Conservation (phyloP, 2,329 filamentous ascomycete species). For the Aspergillus sp. region DNA sequence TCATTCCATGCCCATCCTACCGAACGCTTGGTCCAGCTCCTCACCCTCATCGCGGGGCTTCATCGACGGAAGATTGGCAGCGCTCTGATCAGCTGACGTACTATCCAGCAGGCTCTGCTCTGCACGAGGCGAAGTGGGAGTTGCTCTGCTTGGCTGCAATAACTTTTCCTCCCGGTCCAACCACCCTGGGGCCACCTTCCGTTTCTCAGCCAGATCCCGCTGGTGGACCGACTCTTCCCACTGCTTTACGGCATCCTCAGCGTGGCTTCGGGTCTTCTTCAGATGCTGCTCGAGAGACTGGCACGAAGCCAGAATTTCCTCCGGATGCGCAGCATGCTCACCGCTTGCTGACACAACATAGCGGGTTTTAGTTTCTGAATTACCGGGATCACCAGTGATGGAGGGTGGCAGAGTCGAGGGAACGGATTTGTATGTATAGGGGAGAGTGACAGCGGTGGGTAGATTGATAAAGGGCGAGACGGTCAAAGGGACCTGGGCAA, state of each 20-base stretch:
- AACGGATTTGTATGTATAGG: conserved; percentile 89
- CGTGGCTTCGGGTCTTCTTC: conserved; percentile 58
- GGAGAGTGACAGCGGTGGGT: conserved; percentile 79
- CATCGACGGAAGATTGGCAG: conserved; percentile 31
- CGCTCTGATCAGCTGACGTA: conserved; percentile 24
- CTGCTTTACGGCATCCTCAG: conserved; percentile 54
- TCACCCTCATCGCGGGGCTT: conserved; percentile 41
- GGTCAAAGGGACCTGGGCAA: conserved; percentile 85
- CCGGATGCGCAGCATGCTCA: conserved; percentile 75
- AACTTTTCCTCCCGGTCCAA: conserved; percentile 54
- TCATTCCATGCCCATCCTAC: conserved; percentile 40
- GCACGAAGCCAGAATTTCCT: conserved; percentile 77
- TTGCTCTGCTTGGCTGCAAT: conserved; percentile 42
- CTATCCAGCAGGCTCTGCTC: conserved; percentile 31
- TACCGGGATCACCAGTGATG: conserved; percentile 46
- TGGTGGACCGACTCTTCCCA: conserved; percentile 59
- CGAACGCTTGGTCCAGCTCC: conserved; percentile 48
- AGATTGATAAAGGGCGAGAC: conserved; percentile 92
- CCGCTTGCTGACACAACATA: conserved; percentile 74
- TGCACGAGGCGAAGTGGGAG: conserved; percentile 8
- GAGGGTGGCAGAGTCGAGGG: conserved; percentile 77
- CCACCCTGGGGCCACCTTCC: conserved; percentile 57
- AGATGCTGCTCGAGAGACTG: conserved; percentile 69
- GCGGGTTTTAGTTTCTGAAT: conserved; percentile 44
- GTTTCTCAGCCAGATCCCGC: conserved; percentile 55